Base-by-base conservation (phyloP, 148 eudicot genomes). In the Silene latifolia region DNA sequence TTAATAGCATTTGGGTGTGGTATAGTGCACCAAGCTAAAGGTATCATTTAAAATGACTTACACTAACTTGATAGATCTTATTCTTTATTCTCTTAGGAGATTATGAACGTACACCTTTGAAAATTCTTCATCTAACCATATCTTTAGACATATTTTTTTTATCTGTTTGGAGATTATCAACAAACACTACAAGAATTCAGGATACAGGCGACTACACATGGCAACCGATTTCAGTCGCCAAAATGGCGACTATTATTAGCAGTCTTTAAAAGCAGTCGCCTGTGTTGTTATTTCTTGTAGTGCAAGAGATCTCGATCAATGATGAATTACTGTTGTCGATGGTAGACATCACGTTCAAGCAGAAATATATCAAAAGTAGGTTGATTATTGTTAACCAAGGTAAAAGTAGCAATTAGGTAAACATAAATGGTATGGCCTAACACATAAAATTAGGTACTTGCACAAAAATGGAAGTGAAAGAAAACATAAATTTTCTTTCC, bases 401-500 rank as follows among this genome's bases (percentile, higher is more conserved):
- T 25, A 62, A 62, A 12, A 24, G 15, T 39, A 62, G 32, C 25
- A 62, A 62, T 54, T 54, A 42, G 63, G 19, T 32, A 64, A 29
- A 47, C 48, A 39, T n/a, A 18, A 71, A 46, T 65, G 9, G n/a
- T 13, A n/a, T 35, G 58, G 81, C 81, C 81, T 59, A 78, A 78
- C 76, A 14, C 59, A 57, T 35, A 29, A 42, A 62, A 5, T 72
- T 20, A 58, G 77, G 62, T 27, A 66, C 73, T 67, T 24, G 42
- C 19, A 72, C 67, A n/a, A 59, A 78, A 73, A 73, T 66, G 39
- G 81, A 66, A 78, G 59, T 75, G 72, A 42, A 72, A 54, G 15
- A 62, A 44, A 42, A 18, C 67, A 69, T 35, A 19, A 47, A 13
- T 32, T 17, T 32, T 32, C 35, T 32, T 32, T 4, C 35, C 35